Base-by-base conservation (phyloP, 768 basidiomycete species). In the Suillus cothurnatus region DNA sequence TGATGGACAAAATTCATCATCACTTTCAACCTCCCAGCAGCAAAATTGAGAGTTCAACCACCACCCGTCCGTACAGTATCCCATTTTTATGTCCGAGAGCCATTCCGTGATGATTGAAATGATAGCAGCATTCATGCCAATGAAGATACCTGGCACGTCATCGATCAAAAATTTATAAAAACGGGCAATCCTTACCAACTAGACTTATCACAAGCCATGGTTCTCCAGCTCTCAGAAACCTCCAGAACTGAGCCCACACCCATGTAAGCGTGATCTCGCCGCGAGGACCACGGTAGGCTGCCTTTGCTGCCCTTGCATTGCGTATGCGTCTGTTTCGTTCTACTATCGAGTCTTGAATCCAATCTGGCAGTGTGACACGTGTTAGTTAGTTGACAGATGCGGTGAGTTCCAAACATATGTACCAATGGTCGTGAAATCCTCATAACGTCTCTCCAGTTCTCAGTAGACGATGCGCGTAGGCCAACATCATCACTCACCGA, bases 21-120 rank as follows among this genome's bases (percentile, higher is more conserved):
- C 90, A 7, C 82, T 84, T 67, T 95, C 94, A 62, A 98, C 89
- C 73, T 98, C 97, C 90, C 96, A 95, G 74, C 97, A 99, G 78
- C 97, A 99, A 76, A 98, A 98, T 72, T 97, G 93, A 71, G 95
- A 90, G 77, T 96, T 97, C 63, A 99, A 76, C 97, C 97, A 99
- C 97, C 97, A 99, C 1, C 94, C 96, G 69, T 95, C 94, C 4
- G 87, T 84, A 78, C 97, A 99, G 73, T 98, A 97, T 1, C 97
- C 97, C 81, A 96, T 92, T 80, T 98, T 99, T 68, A 99, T 88
- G 77, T 99, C 97, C 3, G 95, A 95, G 28, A 99, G 85, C 97
- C 97, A 99, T 78, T 93, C 94, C 57, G 94, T 97, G 66, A 95
- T 81, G 70, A 99, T 97, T 36, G 95, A 95, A 61, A 97, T 95